Evolutionary conservation across 331 rosid species (phyloP), one percentile per base, ranked within the genome.

Genomic region (Rosa hybrid): DNA sequence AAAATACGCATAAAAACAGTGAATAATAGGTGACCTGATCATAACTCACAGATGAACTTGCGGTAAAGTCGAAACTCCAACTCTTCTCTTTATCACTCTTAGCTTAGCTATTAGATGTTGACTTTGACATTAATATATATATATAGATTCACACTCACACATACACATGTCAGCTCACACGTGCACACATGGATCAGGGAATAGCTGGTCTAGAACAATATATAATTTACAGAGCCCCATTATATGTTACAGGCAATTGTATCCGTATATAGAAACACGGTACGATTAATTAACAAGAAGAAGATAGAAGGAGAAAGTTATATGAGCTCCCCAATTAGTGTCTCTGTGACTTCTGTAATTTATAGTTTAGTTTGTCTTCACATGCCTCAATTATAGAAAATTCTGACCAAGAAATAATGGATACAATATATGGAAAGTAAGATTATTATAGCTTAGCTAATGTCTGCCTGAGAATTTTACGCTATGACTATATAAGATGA

Each of bases 111-210:
- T 44, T 38, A 38, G 14, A 67, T 67, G 49, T 67, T 67, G 72
- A 67, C 72, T 67, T 67, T 39, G 72, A 39, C 45, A n/a, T 12
- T 13, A 30, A 64, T 27, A 27, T 27, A 5, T 34, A 48, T 11
- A 45, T 45, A 1, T 45, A 45, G 45, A 9, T 1, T 8, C 8
- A 27, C 9, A 12, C 25, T 20, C 42, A 5, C 20, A 27, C n/a
- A 59, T 27, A 5, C 20, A 27, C n/a, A 59, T 27, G 68, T 25
- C 69, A 63, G 71, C 46, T 65, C 71, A 65, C 71, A 67, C 71
- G 48, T 13, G 48, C 45, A 67, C 71, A 67, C 71, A 67, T 67
- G 71, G 48, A 16, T 67, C 48, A 17, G 25, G 48, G 38, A 16
- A 67, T 9, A 67, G 23, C 38, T 17, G 46, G 71, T 38, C 21